These are phyloP conservation scores for Ophiognomonia clavigignenti-juglandacearum DNA, from an alignment of 2,329 filamentous ascomycete species.

Conservation along the genomic window DNA sequence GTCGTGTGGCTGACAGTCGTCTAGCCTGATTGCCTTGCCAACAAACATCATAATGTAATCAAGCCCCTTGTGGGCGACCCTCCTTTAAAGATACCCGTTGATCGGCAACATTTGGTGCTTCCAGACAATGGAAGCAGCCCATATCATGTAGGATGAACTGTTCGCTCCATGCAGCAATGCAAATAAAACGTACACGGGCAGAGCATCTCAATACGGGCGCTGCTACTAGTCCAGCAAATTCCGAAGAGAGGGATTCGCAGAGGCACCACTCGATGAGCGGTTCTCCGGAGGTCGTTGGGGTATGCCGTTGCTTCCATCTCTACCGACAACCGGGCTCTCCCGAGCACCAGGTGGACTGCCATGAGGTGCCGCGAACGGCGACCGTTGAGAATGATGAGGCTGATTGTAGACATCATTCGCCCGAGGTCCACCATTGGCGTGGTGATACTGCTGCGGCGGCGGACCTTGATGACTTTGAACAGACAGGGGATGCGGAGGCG, in stretches of 20 bases:
- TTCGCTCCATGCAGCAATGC: too few relatives aligned
- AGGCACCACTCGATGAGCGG: constrained; percentile 59
- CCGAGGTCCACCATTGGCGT: constrained; percentile 34
- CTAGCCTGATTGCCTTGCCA: too few relatives aligned
- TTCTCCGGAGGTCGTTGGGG: constrained; percentile 32
- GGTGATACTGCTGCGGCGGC: constrained; percentile 25
- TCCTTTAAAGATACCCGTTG: too few relatives aligned
- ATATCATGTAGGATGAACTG: too few relatives aligned
- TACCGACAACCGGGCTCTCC: constrained; percentile 29
- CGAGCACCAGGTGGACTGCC: constrained; percentile 41
- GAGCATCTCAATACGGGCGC: too few relatives aligned
- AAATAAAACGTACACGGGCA: too few relatives aligned
- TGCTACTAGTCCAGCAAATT: constrained; percentile 63
- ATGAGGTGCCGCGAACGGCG: constrained; percentile 36
- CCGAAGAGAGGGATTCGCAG: constrained; percentile 69
- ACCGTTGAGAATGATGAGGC: constrained; percentile 26
- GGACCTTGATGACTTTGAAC: constrained; percentile 22
- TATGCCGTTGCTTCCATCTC: constrained; percentile 25
- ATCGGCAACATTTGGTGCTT: too few relatives aligned
- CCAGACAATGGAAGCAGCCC: too few relatives aligned
- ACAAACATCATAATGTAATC: too few relatives aligned
- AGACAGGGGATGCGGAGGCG: constrained; percentile 10
- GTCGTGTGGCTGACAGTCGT: too few relatives aligned
- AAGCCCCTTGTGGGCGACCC: too few relatives aligned
- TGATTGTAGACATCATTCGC: constrained; percentile 40